A percentile compares a stretch with the other conserved stretches of the same genome.
phyloP scores from a whole-genome alignment of 768 basidiomycete genomes.

The Porphyrellus cyaneotinctus region DNA sequence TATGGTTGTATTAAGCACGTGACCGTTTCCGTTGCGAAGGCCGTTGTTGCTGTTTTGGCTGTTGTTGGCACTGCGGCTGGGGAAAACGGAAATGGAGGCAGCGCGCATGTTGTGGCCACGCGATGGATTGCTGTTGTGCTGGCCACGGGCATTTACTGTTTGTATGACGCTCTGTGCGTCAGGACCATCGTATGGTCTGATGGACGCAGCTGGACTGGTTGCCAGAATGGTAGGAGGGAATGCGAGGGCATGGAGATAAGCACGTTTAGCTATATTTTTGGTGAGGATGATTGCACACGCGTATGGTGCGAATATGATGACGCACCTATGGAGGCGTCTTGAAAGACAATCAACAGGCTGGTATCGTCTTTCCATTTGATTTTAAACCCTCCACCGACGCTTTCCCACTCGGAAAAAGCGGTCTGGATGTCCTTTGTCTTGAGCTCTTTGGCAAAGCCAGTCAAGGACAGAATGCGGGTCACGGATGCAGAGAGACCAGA shows the following conservation, averaged over 20 bases:
- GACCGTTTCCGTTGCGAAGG: constrained; percentile 29
- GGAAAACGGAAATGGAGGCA: constrained; percentile 61
- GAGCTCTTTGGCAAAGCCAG: constrained; percentile 91
- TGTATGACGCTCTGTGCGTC: constrained; percentile 88
- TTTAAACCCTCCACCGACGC: constrained; percentile 86
- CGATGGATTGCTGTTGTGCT: constrained; percentile 55
- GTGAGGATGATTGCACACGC: constrained; percentile 1
- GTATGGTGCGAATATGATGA: constrained; percentile 16
- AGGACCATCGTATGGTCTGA: constrained; percentile 91
- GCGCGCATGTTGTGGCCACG: constrained; percentile 71
- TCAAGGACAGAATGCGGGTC: constrained; percentile 88
- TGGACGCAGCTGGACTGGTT: constrained; percentile 51
- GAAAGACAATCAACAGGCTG: constrained; percentile 91
- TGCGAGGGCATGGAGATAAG: constrained; percentile 83
- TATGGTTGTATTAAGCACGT: constrained; percentile 43
- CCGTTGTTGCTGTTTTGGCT: constrained; percentile 31
- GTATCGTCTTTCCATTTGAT: constrained; percentile 99
- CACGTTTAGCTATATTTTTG: constrained; percentile 22
- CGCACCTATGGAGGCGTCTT: constrained; percentile 86
- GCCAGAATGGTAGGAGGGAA: constrained; percentile 69
- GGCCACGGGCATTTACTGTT: constrained; percentile 71
- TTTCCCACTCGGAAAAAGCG: constrained; percentile 88
- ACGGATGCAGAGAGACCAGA: constrained; percentile 89
- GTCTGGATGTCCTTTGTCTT: constrained; percentile 96
- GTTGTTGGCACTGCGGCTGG: constrained; percentile 45